These are phyloP conservation scores for Rosa rugosa DNA, from an alignment of 306 rosid species.

Conservation along the genomic window DNA sequence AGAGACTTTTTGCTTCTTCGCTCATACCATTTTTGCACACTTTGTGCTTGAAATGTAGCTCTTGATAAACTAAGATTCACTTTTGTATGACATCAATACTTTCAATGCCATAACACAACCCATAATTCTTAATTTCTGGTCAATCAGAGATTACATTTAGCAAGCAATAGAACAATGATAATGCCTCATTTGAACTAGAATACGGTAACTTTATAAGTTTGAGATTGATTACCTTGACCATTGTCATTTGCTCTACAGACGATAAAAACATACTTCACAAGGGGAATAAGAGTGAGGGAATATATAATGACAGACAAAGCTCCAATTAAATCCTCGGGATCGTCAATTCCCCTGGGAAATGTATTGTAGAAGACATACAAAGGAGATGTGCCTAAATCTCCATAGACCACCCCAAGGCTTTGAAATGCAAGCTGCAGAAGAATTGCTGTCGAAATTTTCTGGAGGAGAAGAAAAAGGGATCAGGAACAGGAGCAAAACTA, in stretches of 20 bases:
- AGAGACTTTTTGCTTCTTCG: not conserved
- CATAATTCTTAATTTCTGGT: not conserved
- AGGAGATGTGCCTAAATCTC: constrained; percentile 96
- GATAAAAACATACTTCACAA: constrained; percentile 83
- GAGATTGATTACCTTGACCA: constrained; percentile 78
- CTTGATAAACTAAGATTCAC: not conserved
- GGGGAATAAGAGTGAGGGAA: constrained; percentile 90
- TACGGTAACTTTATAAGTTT: not conserved
- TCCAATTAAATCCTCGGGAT: constrained; percentile 79
- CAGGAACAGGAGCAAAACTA: constrained; percentile 20
- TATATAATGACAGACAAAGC: constrained; percentile 93
- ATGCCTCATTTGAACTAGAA: not conserved
- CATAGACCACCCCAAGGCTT: constrained; percentile 94
- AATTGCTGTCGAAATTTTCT: constrained; percentile 76
- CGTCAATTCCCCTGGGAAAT: constrained; percentile 65
- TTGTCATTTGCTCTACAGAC: constrained; percentile 95
- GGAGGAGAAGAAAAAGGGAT: constrained; percentile 35
- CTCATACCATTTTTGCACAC: not conserved
- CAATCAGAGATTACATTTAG: not conserved
- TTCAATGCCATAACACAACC: not conserved
- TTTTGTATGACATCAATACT: not conserved
- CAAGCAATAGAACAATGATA: not conserved
- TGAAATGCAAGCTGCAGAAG: constrained; percentile 88
- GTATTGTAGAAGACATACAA: constrained; percentile 90
- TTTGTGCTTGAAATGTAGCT: not conserved